phyloP scores from a whole-genome alignment of 78 protist species.

The Dictyostelium citrinum region DNA sequence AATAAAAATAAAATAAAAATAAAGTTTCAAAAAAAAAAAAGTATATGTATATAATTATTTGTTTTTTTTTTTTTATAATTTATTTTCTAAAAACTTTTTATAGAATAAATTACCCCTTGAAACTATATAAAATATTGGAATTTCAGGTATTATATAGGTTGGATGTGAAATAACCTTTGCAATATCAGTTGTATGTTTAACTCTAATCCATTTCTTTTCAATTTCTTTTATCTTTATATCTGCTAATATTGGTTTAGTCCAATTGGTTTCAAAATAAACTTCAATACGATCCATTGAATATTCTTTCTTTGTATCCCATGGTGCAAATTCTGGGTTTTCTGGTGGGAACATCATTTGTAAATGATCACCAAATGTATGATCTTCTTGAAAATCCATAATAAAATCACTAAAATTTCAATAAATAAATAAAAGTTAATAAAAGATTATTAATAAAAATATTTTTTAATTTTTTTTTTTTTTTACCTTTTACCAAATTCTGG shows the following conservation, averaged over 20 bases:
- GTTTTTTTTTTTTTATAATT: not conserved
- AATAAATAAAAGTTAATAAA: not conserved
- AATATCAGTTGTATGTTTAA: constrained; percentile 71
- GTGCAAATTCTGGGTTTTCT: constrained; percentile 22
- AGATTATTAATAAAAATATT: not conserved
- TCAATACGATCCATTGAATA: constrained; percentile 44
- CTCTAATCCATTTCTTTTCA: constrained; percentile 66
- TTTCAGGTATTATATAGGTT: constrained; percentile 71
- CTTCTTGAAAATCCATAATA: constrained; percentile 69
- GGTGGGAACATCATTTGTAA: constrained; percentile 78
- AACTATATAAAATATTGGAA: constrained; percentile 74
- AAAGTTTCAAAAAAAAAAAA: not conserved
- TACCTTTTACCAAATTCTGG: constrained; percentile 41
- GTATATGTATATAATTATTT: not conserved
- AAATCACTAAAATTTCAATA: constrained; percentile 31
- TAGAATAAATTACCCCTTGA: constrained; percentile 4
- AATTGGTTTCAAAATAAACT: constrained; percentile 76
- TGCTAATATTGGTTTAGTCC: constrained; percentile 46
- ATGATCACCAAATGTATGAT: constrained; percentile 70
- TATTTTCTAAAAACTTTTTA: constrained; percentile 24
- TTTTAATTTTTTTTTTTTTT: not conserved
- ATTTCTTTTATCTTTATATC: not conserved
- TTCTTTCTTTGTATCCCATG: constrained; percentile 65
- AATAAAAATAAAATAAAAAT: not conserved
- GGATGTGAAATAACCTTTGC: constrained; percentile 69